Percentiles rank a stretch among this genome's conserved stretches.
Evolutionary conservation across 495 filamentous ascomycete species (phyloP).

Genomic region (Aspergillus ostianus): DNA sequence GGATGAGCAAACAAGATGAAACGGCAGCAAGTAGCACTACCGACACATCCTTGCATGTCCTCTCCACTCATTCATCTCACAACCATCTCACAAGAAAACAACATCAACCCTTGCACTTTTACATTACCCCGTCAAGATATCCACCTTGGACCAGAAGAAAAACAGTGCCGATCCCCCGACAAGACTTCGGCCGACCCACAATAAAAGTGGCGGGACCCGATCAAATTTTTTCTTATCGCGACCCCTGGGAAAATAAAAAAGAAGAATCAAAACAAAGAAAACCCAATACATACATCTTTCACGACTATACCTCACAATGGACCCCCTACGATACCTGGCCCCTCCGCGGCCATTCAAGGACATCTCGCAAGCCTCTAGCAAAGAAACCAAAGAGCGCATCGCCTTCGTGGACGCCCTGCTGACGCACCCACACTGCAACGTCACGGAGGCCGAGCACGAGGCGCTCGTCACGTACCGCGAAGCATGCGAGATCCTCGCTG

Average conservation of each 20-base stretch:
- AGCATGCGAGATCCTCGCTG: slow-evolving; percentile 6
- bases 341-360: slow-evolving; percentile 8
- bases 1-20: too few relatives aligned
- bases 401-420: slow-evolving; percentile 6
- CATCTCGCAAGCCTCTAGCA: slow-evolving; percentile 7
- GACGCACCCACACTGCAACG: slow-evolving; percentile 4
- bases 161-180: neutral
- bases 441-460: slow-evolving; percentile 1
- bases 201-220: neutral
- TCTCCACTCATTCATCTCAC: too few relatives aligned
- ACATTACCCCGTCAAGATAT: too few relatives aligned
- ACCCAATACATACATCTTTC: neutral
- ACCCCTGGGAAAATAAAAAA: neutral
- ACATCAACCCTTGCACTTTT: too few relatives aligned
- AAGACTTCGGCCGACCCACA: neutral
- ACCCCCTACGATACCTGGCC: slow-evolving; percentile 13
- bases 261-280: neutral
- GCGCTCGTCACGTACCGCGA: slow-evolving; percentile 5
- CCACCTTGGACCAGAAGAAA: too few relatives aligned
- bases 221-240: neutral
- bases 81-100: too few relatives aligned
- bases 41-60: too few relatives aligned
- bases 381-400: slow-evolving; percentile 13
- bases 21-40: too few relatives aligned
- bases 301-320: neutral